Evolutionary conservation across 306 rosid species (phyloP).

Genomic region (Boehmeria nivea): DNA sequence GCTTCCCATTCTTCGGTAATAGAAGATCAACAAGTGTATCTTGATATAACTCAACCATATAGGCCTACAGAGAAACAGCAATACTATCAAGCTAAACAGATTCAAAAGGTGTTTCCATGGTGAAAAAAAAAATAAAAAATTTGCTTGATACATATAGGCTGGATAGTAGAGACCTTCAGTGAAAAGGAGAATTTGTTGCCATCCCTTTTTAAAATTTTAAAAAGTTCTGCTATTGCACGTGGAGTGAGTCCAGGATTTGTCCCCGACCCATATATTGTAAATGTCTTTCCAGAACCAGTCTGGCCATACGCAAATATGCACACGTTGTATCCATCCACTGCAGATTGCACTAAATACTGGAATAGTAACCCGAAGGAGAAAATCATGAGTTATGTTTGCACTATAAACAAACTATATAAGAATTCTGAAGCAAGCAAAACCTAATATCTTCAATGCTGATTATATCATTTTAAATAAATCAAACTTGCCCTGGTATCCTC

Average conservation of each 20-base stretch:
- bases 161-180: slow-evolving; percentile 55
- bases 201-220: slow-evolving; percentile 61
- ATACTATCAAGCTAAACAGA: slow-evolving; percentile 7
- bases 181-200: slow-evolving; percentile 72
- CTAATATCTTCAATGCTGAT: slow-evolving; percentile 5
- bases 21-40: slow-evolving; percentile 90
- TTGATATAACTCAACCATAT: slow-evolving; percentile 90
- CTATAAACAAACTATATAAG: neutral
- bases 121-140: slow-evolving; percentile 2
- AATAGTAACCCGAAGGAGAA: slow-evolving; percentile 14
- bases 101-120: slow-evolving; percentile 1
- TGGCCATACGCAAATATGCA: slow-evolving; percentile 96
- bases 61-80: slow-evolving; percentile 50
- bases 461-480: slow-evolving; percentile 3
- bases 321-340: slow-evolving; percentile 83
- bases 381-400: neutral
- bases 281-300: slow-evolving; percentile 95
- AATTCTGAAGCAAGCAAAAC: neutral
- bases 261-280: slow-evolving; percentile 80
- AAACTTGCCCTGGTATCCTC: slow-evolving; percentile 91
- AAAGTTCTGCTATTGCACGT: slow-evolving; percentile 68
- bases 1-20: slow-evolving; percentile 66
- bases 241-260: slow-evolving; percentile 77
- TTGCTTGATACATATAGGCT: neutral
- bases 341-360: slow-evolving; percentile 93